Percentiles rank a stretch among this genome's conserved stretches.
Conservation (phyloP, 2,329 filamentous ascomycete genomes). For the Hymenoscyphus occultus region DNA sequence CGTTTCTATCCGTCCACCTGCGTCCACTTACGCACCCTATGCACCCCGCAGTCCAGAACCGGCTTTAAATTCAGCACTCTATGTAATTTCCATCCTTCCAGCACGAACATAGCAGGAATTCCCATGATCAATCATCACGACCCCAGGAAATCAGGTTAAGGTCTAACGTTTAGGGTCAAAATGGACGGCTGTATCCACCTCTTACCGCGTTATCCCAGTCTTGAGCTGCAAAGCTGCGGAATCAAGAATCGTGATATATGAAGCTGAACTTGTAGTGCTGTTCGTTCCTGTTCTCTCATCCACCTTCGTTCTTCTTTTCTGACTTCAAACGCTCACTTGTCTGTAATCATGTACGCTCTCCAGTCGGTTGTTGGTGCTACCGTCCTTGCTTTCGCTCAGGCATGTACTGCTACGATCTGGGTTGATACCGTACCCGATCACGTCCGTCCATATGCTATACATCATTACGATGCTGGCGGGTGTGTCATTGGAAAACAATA, state of each 20-base stretch:
- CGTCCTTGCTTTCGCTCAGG: background rate
- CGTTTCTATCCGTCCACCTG: background rate
- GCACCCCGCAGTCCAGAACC: background rate
- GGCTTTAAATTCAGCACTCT: background rate
- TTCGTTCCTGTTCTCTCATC: background rate
- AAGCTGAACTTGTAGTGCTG: background rate
- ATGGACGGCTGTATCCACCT: background rate
- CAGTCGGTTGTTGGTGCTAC: background rate
- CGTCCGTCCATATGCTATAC: constrained; percentile 29
- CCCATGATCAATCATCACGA: background rate
- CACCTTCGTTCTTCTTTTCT: background rate
- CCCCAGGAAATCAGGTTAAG: background rate
- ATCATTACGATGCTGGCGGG: constrained; percentile 29
- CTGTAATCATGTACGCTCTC: background rate
- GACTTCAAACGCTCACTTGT: background rate
- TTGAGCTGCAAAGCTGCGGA: background rate
- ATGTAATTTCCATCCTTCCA: background rate
- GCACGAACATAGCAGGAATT: background rate
- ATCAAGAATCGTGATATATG: background rate
- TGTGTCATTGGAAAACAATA: constrained; percentile 37
- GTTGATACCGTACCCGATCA: constrained; percentile 24
- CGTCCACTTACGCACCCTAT: background rate
- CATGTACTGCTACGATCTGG: constrained; percentile 19
- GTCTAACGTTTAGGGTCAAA: background rate
- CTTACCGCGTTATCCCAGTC: background rate